Conservation (phyloP, 495 filamentous ascomycete species). For the Ascobolus immersus region DNA sequence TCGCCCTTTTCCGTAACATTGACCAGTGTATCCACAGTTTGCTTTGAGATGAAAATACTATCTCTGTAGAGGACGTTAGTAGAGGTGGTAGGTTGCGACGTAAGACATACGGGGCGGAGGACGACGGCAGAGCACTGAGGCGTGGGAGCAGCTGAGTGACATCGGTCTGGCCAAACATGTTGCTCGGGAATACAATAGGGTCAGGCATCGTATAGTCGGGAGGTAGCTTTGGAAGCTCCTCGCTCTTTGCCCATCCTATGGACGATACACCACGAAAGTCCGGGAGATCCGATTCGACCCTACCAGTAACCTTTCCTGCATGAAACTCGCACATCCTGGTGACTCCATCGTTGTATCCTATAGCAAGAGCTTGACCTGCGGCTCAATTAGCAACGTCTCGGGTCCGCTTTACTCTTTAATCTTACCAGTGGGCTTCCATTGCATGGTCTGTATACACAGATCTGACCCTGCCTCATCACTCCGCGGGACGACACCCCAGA, state of each 20-base stretch:
- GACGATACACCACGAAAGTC: slow-evolving; percentile 13
- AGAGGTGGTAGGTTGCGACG: too few relatives aligned
- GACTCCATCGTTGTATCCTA: slow-evolving; percentile 14
- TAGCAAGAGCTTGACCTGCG: slow-evolving; percentile 14
- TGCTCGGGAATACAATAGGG: too few relatives aligned
- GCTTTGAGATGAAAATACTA: slow-evolving; percentile 15
- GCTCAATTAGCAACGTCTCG: neutral
- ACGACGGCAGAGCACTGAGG: slow-evolving; percentile 13
- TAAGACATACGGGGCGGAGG: slow-evolving; percentile 11
- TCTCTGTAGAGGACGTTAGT: slow-evolving; percentile 9
- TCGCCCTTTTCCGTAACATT: slow-evolving; percentile 13
- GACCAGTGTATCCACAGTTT: slow-evolving; percentile 15
- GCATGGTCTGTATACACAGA: slow-evolving; percentile 9
- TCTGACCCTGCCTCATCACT: slow-evolving; percentile 12
- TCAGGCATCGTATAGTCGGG: too few relatives aligned
- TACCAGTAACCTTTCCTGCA: slow-evolving; percentile 15
- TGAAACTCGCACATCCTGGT: slow-evolving; percentile 16
- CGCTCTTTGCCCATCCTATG: slow-evolving; percentile 15
- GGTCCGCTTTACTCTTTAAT: too few relatives aligned
- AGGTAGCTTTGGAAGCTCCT: too few relatives aligned
- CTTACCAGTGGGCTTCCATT: slow-evolving; percentile 16
- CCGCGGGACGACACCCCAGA: slow-evolving; percentile 25
- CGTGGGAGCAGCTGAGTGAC: slow-evolving; percentile 14
- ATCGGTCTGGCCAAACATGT: too few relatives aligned
- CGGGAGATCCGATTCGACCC: slow-evolving; percentile 11